Percentiles rank a stretch among this genome's conserved stretches.
These are phyloP conservation scores for Syzygium jambos DNA, from an alignment of 345 rosid genomes.

Conservation along the genomic window DNA sequence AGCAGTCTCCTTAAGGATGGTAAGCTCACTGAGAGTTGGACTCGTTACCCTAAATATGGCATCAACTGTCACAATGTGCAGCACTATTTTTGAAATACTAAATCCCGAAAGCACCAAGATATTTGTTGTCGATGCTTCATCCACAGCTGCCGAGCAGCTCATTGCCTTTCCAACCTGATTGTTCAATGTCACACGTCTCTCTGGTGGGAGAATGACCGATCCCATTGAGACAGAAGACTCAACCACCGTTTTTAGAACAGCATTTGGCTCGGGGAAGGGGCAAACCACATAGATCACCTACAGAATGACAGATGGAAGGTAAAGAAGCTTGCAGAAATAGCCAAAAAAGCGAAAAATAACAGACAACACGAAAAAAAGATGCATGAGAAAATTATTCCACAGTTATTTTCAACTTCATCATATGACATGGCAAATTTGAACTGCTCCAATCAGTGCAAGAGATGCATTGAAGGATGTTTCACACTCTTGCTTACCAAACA, in stretches of 20 bases:
- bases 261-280: conserved; percentile 95
- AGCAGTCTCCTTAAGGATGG: conserved; percentile 89
- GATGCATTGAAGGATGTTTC: background rate
- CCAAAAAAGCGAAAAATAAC: background rate
- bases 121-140: conserved; percentile 80
- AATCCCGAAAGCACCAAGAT: conserved; percentile 83
- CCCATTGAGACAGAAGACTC: conserved; percentile 92
- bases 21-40: conserved; percentile 75
- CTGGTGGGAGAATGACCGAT: conserved; percentile 49
- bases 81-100: conserved; percentile 70
- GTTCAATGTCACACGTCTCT: conserved; percentile 56
- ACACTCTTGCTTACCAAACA: conserved; percentile 52
- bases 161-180: conserved; percentile 88
- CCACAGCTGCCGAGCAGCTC: conserved; percentile 73
- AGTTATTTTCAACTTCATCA: background rate
- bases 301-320: background rate
- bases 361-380: background rate
- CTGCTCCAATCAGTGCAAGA: background rate
- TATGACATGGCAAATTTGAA: background rate
- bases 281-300: conserved; percentile 98
- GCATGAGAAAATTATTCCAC: background rate
- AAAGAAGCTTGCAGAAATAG: background rate
- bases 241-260: conserved; percentile 75
- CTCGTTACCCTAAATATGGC: conserved; percentile 87
- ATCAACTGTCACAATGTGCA: conserved; percentile 90